Evolutionary conservation across 1,139 yeast species (phyloP).

Genomic region (Taphrina deformans): DNA sequence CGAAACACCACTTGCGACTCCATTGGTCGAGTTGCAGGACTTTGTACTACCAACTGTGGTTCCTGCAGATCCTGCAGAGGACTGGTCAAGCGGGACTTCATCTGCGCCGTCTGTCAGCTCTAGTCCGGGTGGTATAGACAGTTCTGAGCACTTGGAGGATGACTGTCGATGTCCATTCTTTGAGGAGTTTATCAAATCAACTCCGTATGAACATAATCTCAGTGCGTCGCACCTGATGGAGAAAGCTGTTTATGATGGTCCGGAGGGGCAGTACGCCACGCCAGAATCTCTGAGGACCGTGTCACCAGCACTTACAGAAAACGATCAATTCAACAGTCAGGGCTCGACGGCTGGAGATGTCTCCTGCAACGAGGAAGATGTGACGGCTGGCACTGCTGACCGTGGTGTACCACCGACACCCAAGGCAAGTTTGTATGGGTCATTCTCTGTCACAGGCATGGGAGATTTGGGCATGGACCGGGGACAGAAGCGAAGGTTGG

Average conservation of each 20-base stretch:
- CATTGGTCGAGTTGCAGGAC: neutral
- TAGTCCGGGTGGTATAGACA: neutral
- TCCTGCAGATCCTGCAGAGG: neutral
- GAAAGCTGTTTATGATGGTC: neutral
- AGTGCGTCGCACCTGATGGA: neutral
- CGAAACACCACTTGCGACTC: conserved; percentile 17
- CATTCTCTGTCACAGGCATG: neutral
- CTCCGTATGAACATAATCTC: conserved; percentile 1
- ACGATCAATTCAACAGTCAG: neutral
- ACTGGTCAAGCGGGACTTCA: neutral
- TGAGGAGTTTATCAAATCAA: conserved; percentile 22
- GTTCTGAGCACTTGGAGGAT: neutral
- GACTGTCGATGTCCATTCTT: conserved; percentile 25
- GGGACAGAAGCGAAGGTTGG: neutral
- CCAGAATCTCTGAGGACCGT: conserved; percentile 5
- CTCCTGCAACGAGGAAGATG: neutral
- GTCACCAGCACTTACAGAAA: neutral
- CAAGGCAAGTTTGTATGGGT: neutral
- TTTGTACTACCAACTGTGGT: neutral
- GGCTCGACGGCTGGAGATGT: neutral
- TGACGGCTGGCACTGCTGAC: neutral
- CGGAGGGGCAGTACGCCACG: conserved; percentile 2
- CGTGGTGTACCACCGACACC: neutral
- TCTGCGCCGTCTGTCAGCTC: neutral
- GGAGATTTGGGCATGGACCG: neutral